Percentiles rank a stretch among this genome's conserved stretches.
phyloP scores from a whole-genome alignment of 345 rosid species.

The Mercurialis annua region DNA sequence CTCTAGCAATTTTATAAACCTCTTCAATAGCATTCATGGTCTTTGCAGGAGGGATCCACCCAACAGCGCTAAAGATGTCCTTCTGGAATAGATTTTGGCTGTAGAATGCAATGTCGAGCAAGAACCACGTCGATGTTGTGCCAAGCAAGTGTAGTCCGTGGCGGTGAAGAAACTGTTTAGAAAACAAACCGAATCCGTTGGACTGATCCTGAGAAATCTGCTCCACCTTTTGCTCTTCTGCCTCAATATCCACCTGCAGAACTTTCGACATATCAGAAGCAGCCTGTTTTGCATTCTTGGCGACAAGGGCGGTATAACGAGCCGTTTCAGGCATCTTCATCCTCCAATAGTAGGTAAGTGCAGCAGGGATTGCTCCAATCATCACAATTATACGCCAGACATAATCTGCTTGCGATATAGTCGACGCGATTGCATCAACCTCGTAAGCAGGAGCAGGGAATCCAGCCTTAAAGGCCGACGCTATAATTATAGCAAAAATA shows the following conservation, averaged over 20 bases:
- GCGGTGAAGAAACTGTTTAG: constrained; percentile 48
- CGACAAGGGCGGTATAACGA: constrained; percentile 83
- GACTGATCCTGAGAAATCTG: constrained; percentile 16
- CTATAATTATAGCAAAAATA: constrained; percentile 50
- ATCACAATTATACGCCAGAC: constrained; percentile 77
- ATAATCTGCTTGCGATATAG: constrained; percentile 66
- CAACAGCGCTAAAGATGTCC: constrained; percentile 79
- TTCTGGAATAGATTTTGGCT: constrained; percentile 85
- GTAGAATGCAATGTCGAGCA: constrained; percentile 81
- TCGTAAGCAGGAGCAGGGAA: constrained; percentile 54
- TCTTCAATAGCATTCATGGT: constrained; percentile 79
- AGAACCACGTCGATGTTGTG: constrained; percentile 76
- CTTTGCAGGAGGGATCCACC: constrained; percentile 76
- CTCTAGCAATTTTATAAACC: constrained; percentile 68
- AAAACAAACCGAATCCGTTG: constrained; percentile 56
- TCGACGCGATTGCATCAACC: constrained; percentile 43
- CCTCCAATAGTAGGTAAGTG: constrained; percentile 73
- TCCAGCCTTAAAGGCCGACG: constrained; percentile 47
- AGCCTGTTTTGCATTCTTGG: constrained; percentile 66
- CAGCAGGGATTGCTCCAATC: constrained; percentile 84
- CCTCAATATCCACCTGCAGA: constrained; percentile 60
- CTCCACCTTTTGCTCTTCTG: constrained; percentile 43
- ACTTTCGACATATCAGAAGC: constrained; percentile 83
- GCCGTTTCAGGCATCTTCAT: constrained; percentile 93
- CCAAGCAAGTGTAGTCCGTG: constrained; percentile 87